Conservation (phyloP, 1,139 yeast species). For the Lodderomyces elongisporus region DNA sequence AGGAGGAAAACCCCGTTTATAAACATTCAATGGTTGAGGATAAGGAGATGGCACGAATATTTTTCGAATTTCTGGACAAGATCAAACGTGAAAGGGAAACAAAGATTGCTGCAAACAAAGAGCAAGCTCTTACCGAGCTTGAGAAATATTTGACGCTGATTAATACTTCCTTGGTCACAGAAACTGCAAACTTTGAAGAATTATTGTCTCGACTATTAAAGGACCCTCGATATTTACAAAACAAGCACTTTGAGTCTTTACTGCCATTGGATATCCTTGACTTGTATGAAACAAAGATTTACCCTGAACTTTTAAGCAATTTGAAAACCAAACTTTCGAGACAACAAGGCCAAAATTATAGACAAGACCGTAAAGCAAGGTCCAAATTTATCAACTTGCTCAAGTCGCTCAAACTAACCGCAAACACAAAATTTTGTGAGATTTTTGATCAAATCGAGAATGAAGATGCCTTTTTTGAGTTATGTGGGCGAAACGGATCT, state of each 20-base stretch:
- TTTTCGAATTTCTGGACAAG: constrained; percentile 41
- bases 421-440: constrained; percentile 58
- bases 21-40: constrained; percentile 60
- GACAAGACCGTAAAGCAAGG: constrained; percentile 63
- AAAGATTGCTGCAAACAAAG: constrained; percentile 24
- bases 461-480: constrained; percentile 52
- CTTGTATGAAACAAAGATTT: constrained; percentile 47
- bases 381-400: constrained; percentile 51
- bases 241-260: constrained; percentile 51
- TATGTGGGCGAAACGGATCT: constrained; percentile 80
- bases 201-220: constrained; percentile 33
- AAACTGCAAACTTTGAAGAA: constrained; percentile 41
- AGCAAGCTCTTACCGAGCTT: constrained; percentile 52
- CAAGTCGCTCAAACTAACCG: constrained; percentile 36
- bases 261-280: constrained; percentile 57
- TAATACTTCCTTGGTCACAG: constrained; percentile 27
- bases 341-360: constrained; percentile 37
- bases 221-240: constrained; percentile 54
- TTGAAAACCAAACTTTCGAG: constrained; percentile 33
- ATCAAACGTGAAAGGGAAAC: constrained; percentile 38
- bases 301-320: constrained; percentile 29
- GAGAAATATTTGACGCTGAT: constrained; percentile 39
- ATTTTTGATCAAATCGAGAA: constrained; percentile 49
- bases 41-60: constrained; percentile 48
- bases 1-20: constrained; percentile 62